Base-by-base conservation (phyloP, 2,329 filamentous ascomycete genomes). In the Aspergillus sp. region DNA sequence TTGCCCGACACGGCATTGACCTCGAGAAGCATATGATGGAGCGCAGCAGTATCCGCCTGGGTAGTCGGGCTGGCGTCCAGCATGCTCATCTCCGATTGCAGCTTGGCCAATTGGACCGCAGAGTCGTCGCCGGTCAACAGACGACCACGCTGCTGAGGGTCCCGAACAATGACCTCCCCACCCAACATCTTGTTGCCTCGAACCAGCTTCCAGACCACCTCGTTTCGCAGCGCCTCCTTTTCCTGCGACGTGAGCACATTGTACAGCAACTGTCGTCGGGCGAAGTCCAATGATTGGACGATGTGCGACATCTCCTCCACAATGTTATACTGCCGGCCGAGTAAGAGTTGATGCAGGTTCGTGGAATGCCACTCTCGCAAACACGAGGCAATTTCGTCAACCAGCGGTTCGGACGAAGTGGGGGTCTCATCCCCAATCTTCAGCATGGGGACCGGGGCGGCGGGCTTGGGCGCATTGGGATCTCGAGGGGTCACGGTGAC, bases 291-390 rank as follows among this genome's bases (percentile, higher is more conserved):
- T n/a, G 86, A 85, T 46, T 86, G 83, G 42, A 97, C 88, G 49
- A 97, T 81, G 52, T 83, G 82, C 1, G 91, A 89, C 68, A 97
- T 85, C 57, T 88, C 85, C 63, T 96, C 91, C 50, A 99, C 78
- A 50, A 87, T 83, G 46, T 81, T 77, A 72, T 99, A 99, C 68
- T 92, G 86, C 55, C 91, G 84, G 17, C 86, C 85, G 7, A 99
- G 82, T 1, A 99, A 81, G 20, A 97, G 80, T 68, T 96, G 91
- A 74, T 99, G 95, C 14, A 99, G 81, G 67, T 97, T 95, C 16
- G 92, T 96, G 17, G 94, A 96, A 75, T 99, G 93, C 95, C 94
- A 99, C 80, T 99, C 94, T 62, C 94, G 85, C 58, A 99, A 76
- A 69, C 94, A 99, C 3, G 92, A 97, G 13, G 94, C 92, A 63